Evolutionary conservation across 2,329 filamentous ascomycete genomes (phyloP).

Genomic region (Diplodia mutila): DNA sequence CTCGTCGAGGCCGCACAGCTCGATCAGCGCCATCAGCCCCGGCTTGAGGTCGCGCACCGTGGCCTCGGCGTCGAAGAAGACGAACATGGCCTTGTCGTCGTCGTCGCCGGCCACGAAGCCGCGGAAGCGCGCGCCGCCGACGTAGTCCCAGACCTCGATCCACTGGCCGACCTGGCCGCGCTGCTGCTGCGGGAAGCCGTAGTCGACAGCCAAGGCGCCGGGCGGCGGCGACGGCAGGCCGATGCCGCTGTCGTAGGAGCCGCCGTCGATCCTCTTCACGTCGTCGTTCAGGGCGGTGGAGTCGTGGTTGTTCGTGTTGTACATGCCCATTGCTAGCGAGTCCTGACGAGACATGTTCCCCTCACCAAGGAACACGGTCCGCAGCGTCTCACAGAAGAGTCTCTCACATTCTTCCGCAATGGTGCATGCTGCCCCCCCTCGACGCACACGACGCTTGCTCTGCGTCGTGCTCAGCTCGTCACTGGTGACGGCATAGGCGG

Average conservation of each 20-base stretch:
- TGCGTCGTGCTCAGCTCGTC: conserved; percentile 55
- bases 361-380: conserved; percentile 94
- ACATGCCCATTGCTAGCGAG: conserved; percentile 85
- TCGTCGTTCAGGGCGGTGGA: conserved; percentile 29
- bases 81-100: conserved; percentile 75
- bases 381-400: conserved; percentile 98
- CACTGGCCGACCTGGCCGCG: conserved; percentile 59
- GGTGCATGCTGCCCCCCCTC: conserved; percentile 91
- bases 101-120: conserved; percentile 77
- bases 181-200: background rate
- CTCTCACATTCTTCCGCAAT: conserved; percentile 99
- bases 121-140: conserved; percentile 79
- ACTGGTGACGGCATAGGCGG: conserved; percentile 69
- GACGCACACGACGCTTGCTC: conserved; percentile 42
- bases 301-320: conserved; percentile 38
- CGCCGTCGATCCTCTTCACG: conserved; percentile 70
- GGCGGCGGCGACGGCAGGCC: conserved; percentile 42
- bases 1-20: conserved; percentile 73
- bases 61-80: conserved; percentile 80
- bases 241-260: conserved; percentile 33
- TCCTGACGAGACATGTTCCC: conserved; percentile 74
- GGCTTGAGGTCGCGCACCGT: conserved; percentile 80
- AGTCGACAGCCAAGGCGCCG: conserved; percentile 29
- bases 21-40: conserved; percentile 87
- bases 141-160: conserved; percentile 85